Base-by-base conservation (phyloP, 352 stramenopile species). In the Thraustotheca clavata region DNA sequence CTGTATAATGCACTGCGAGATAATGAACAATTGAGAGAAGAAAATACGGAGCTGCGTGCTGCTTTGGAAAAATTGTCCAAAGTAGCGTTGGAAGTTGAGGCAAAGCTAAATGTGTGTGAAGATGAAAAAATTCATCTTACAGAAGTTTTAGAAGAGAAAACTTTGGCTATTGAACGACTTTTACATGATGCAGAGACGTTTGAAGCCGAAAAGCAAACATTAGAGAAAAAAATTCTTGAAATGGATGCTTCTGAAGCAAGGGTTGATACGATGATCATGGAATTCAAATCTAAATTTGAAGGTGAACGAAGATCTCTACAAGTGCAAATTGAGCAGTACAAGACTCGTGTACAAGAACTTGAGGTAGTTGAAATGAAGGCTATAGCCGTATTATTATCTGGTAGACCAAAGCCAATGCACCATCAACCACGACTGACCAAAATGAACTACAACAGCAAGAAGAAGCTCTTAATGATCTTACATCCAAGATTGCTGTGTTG, bases 201-300 rank as follows among this genome's bases (percentile, higher is more conserved):
- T 31, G 43, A 52, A 9, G 43, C 43, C 8, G 76, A 87, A 49
- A 90, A 89, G 43, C 18, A 76, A 16, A 34, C 29, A 22, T 50
- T 89, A 14, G 81, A 88, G 63, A 70, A 69, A 7, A 86, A 87
- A 38, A 60, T 93, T 5, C 74, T 89, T n/a, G 81, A 89, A 57
- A 86, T 88, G 76, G 76, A 89, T 48, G 79, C 87, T 67, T 72
- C 71, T 5, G 77, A 91, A 46, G 76, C 71, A 39, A 68, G 86
- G 22, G 77, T 87, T 1, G 77, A 89, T 22, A 68, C 62, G 20
- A 33, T 86, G 29, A 71, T 85, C 35, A 57, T 60, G 18, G 69
- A 89, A 54, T 65, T 72, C 8, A 77, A 73, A 36, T 69, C 66
- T 20, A 77, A 76, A 38, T 75, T 84, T 60, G 79, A 86, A 14